Evolutionary conservation across 177 flowering plant species (phyloP).

Genomic region (Tripterygium wilfordii): DNA sequence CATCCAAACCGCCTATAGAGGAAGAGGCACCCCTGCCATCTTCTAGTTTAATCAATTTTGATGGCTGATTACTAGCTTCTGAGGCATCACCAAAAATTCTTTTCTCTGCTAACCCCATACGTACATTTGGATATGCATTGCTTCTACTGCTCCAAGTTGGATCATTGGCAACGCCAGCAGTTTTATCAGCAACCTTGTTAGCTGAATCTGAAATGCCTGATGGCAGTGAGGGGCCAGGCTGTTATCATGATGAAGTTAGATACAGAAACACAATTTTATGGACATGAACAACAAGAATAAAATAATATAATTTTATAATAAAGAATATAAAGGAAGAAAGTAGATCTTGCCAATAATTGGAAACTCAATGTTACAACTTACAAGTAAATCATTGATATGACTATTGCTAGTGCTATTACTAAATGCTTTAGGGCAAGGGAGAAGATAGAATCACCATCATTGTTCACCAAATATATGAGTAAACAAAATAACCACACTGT

Average conservation of each 20-base stretch:
- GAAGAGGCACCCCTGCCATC: conserved; percentile 37
- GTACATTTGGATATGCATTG: conserved; percentile 16
- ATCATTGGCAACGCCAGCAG: conserved; percentile 21
- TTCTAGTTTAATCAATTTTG: conserved; percentile 54
- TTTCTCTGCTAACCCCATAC: conserved; percentile 18
- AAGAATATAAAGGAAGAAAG: no score
- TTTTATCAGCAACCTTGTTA: conserved; percentile 22
- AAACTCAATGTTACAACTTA: no score
- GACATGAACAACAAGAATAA: no score
- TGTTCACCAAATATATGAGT: no score
- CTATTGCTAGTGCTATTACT: no score
- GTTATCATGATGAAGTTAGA: conserved; percentile 14
- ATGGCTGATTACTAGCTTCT: conserved; percentile 36
- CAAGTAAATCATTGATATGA: no score
- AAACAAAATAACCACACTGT: no score
- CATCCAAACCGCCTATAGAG: conserved; percentile 9
- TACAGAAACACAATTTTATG: background rate
- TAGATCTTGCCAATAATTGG: no score
- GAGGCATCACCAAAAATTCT: conserved; percentile 16
- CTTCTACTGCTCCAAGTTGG: conserved; percentile 15
- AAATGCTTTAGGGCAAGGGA: no score
- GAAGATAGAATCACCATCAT: no score
- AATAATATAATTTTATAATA: no score
- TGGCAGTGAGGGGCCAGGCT: conserved; percentile 36
- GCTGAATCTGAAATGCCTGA: conserved; percentile 18